Base-by-base conservation (phyloP, 306 rosid species). In the Morella rubra region DNA sequence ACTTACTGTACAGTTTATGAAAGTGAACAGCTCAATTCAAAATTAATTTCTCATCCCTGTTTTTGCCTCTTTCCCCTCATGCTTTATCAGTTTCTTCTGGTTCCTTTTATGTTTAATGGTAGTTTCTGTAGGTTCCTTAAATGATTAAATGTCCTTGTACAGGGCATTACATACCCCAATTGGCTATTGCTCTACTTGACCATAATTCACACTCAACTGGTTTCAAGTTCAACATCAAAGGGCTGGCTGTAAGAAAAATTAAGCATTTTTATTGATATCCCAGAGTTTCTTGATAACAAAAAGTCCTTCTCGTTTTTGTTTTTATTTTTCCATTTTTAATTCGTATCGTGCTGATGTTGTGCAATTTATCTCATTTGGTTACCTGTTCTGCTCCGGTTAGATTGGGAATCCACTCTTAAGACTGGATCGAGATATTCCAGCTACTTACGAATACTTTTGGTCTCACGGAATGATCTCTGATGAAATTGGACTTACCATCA, bases 401-500 rank as follows among this genome's bases (percentile, higher is more conserved):
- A 89, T 94, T 81, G 98, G 98, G 77, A 94, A 94, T 72, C 98
- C 98, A 16, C 91, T 94, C 44, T 87, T 94, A 61, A 85, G 79
- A 74, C 87, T 90, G 37, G 93, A 87, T 42, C 91, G 89, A 65
- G 98, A 94, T 82, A 4, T 50, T 65, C 86, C 84, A 44, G 90
- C 97, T 64, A 84, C 83, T 22, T 94, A 94, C 45, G 98, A 94
- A 76, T 91, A 54, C 77, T 91, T 89, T 62, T 93, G 98, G 97
- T 93, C 98, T 2, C 98, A 93, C 40, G 97, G 98, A 74, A 86
- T 94, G 98, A 85, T 94, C 74, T 94, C 98, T 0, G 98, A 94
- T 81, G 98, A 94, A 88, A 22, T 90, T 73, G 90, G 91, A 58
- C 87, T 89, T 32, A 65, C 91, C 24, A 85, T 94, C 76, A 74